Evolutionary conservation across 129 eudicot species (phyloP).

Genomic region (Artemisia tridentata): DNA sequence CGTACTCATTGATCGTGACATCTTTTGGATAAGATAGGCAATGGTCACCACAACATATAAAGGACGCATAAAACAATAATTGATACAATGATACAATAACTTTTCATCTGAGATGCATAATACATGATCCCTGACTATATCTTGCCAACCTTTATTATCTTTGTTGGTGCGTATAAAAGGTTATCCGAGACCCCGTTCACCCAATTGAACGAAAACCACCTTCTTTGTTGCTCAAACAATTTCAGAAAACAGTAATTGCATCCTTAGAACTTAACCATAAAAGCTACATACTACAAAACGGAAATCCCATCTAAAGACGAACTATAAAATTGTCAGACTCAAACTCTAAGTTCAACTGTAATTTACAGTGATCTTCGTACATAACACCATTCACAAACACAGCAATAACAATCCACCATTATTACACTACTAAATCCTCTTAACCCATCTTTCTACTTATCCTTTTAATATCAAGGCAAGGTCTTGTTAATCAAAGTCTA

Average conservation of each 20-base stretch:
- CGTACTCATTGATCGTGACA: no score
- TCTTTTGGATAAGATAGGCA: no score
- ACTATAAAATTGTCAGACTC: conserved; percentile 30
- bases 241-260: conserved; percentile 10
- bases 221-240: conserved; percentile 6
- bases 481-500: conserved; percentile 1
- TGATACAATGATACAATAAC: no score
- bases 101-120: no score
- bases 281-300: conserved; percentile 24
- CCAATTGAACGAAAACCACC: not conserved
- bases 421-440: not conserved
- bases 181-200: no score
- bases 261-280: conserved; percentile 19
- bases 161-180: no score
- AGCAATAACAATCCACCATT: not conserved
- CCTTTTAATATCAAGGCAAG: not conserved
- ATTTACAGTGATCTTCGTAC: conserved; percentile 28
- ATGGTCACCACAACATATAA: no score
- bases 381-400: conserved; percentile 12
- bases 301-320: conserved; percentile 24
- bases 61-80: no score
- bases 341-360: conserved; percentile 24
- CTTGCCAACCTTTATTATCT: no score
- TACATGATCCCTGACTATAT: no score
- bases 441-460: conserved; percentile 5